Base-by-base conservation (phyloP, 192 early-diverging fungal genomes). In the Coemansia sp. region DNA sequence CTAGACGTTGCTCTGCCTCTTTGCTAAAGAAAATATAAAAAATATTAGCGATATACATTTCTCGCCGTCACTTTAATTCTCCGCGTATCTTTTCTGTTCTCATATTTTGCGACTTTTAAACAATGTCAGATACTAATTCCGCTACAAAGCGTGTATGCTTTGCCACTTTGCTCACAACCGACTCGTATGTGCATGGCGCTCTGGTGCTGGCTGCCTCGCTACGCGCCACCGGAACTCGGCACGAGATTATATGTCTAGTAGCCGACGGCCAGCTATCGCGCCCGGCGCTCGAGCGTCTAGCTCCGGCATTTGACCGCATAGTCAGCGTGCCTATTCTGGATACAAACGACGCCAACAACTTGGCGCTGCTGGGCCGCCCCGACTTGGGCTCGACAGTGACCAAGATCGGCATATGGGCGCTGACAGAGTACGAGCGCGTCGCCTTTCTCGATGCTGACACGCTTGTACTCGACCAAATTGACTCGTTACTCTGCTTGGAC, bases 371-470 rank as follows among this genome's bases (percentile, higher is more conserved):
- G 15, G 95, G 95, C 38, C 85, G 96, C 7, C 91, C 92, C 2
- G 96, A 98, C 55, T 90, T 98, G 1, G 93, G 93, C 66, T 83
- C 92, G 33, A 97, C 96, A 0, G 90, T 91, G 44, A 96, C 95
- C 54, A 98, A 98, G 78, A 86, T 97, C 40, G 91, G 94, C 43
- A 87, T 93, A 5, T 96, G 93, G 85, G 77, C 88, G n/a, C 88
- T 94, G 33, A 88, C 89, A 1, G 84, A 87, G 24, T 95, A 89
- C 70, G 76, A 85, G 36, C 89, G 89, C 46, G 86, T 97, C 13
- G 88, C 88, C 12, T 98, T 92, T 72, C 78, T 98, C 31, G 97
- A 97, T 76, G 93, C 95, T 0, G 97, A 97, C 66, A 92, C 91
- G 12, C 80, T 96, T 55, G 92, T 93, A 1, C 74, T 93, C 15